Conservation (phyloP, 2,329 filamentous ascomycete genomes). For the Microsporum ferrugineum region DNA sequence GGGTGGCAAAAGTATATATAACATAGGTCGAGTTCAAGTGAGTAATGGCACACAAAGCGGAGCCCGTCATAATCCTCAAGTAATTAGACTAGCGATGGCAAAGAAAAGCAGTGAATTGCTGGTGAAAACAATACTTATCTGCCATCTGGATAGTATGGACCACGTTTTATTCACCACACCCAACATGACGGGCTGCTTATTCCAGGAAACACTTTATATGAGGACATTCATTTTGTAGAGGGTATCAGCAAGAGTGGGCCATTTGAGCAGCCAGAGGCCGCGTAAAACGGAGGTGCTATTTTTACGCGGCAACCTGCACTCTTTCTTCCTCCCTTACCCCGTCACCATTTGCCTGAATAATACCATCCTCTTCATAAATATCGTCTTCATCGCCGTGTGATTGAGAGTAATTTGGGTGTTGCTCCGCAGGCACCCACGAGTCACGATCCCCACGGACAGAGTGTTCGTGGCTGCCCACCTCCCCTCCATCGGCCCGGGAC, state of each 20-base stretch:
- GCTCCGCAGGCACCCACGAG: conserved; percentile 65
- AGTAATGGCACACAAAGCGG: not conserved
- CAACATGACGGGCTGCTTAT: not conserved
- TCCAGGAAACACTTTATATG: not conserved
- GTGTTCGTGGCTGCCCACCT: conserved; percentile 71
- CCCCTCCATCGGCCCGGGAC: conserved; percentile 55
- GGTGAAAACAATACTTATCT: not conserved
- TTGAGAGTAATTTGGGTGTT: conserved; percentile 38
- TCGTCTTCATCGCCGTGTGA: conserved; percentile 36
- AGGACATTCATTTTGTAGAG: not conserved
- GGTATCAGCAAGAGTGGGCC: not conserved
- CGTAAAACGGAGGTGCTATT: not conserved
- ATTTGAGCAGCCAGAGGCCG: not conserved
- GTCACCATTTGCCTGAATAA: conserved; percentile 16
- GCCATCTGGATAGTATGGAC: not conserved
- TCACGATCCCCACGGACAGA: conserved; percentile 67
- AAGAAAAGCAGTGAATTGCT: not conserved
- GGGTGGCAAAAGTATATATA: not conserved
- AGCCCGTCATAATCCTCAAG: not conserved
- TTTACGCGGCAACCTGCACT: conserved; percentile 14
- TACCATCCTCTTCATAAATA: conserved; percentile 25
- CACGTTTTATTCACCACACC: not conserved
- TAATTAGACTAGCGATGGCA: not conserved
- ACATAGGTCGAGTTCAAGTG: not conserved
- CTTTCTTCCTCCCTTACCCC: conserved; percentile 28